Conservation (phyloP, 1,284 basidiomycete genomes). For the Dichomitus squalens region DNA sequence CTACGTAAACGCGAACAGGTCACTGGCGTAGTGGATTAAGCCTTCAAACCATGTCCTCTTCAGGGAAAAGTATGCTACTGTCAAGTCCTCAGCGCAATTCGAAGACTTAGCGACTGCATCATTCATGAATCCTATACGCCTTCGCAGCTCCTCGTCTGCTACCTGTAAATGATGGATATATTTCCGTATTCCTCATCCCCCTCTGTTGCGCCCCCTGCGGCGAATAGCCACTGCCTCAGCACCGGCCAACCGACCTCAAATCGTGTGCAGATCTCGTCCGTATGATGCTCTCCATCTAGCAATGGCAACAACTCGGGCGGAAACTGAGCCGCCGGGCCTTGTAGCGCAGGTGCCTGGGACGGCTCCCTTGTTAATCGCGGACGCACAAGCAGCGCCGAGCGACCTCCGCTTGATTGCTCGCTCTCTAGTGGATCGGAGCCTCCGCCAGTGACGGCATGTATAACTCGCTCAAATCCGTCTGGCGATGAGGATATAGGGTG, state of each 20-base stretch:
- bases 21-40: conserved; percentile 52
- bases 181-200: conserved; percentile 50
- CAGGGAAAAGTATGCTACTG: no score
- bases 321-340: conserved; percentile 35
- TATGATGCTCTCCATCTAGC: conserved; percentile 88
- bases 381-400: conserved; percentile 35
- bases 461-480: conserved; percentile 11
- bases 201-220: conserved; percentile 57
- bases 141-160: not conserved
- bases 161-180: conserved; percentile 54
- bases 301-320: conserved; percentile 63
- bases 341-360: conserved; percentile 36
- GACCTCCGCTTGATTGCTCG: conserved; percentile 30
- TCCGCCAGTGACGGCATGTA: conserved; percentile 1
- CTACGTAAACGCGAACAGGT: conserved; percentile 76
- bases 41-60: no score
- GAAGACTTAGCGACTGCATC: no score
- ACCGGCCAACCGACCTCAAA: conserved; percentile 87
- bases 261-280: conserved; percentile 85
- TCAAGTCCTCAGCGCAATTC: not conserved
- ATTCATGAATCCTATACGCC: no score
- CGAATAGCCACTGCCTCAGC: conserved; percentile 74
- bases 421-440: conserved; percentile 28
- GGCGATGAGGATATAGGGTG: conserved; percentile 26
- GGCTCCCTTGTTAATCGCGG: conserved; percentile 49